These are phyloP conservation scores for Populus deltoides DNA, from an alignment of 345 rosid genomes.

Conservation along the genomic window DNA sequence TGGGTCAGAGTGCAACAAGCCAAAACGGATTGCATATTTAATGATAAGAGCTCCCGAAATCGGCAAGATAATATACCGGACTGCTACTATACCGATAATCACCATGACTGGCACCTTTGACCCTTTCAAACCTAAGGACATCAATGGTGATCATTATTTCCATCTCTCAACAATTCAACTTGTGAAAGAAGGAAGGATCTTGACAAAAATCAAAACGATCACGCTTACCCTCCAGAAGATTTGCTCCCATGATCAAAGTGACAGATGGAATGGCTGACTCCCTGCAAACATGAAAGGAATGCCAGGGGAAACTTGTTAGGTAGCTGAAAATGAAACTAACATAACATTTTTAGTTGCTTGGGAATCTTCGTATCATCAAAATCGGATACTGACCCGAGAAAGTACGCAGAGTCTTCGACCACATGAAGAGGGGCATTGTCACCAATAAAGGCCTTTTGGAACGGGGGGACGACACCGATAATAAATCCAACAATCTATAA, in stretches of 20 bases:
- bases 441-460: slow-evolving; percentile 35
- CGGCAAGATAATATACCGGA: slow-evolving; percentile 23
- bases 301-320: background rate
- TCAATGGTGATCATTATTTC: background rate
- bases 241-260: slow-evolving; percentile 46
- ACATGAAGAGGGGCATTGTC: slow-evolving; percentile 37
- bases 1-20: slow-evolving; percentile 27
- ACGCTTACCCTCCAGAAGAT: slow-evolving; percentile 37
- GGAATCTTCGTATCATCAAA: background rate
- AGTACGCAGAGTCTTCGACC: slow-evolving; percentile 26
- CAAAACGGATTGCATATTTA: slow-evolving; percentile 22
- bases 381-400: slow-evolving; percentile 36
- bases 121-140: slow-evolving; percentile 22
- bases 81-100: slow-evolving; percentile 21
- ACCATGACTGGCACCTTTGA: slow-evolving; percentile 10
- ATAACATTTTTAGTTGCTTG: too few species aligned
- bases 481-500: slow-evolving; percentile 38
- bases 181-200: background rate
- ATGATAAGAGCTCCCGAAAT: slow-evolving; percentile 25
- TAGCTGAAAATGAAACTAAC: background rate
- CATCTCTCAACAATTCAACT: background rate
- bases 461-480: slow-evolving; percentile 36
- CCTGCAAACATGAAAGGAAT: slow-evolving; percentile 20
- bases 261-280: slow-evolving; percentile 36
- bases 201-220: background rate